Base-by-base conservation (phyloP, 495 filamentous ascomycete genomes). In the Niebla homalea region DNA sequence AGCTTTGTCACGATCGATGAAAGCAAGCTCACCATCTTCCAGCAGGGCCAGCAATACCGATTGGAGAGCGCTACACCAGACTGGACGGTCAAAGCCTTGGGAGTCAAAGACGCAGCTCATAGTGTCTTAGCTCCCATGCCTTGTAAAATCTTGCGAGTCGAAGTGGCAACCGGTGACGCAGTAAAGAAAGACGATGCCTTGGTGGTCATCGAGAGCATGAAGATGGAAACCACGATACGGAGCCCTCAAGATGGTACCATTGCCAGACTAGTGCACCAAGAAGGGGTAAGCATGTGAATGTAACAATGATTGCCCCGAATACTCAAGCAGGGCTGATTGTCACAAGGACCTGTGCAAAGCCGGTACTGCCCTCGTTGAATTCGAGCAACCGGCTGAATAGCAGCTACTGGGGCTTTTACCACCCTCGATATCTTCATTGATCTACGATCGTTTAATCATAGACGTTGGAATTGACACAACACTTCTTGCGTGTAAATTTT, bases 161-260 rank as follows among this genome's bases (percentile, higher is more conserved):
- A 89, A 62, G 85, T 90, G 48, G 65, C 77, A 48, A 87, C 83
- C 49, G 93, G 92, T 0, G 81, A 89, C 54, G 66, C 60, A 44
- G 90, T 97, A 36, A 76, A 80, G 61, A 93, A 89, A 67, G 89
- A 89, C 46, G 80, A 93, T 57, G 77, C 87, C 18, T 68, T 98
- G 53, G 87, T 97, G 38, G 89, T 98, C 1, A 94, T 98, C 60
- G 92, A 98, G 67, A 96, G 90, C 50, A 98, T 98, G 92, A 98
- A 98, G 75, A 98, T 98, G 92, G 92, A 98, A 68, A 98, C 88
- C 29, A 88, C 94, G 32, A 95, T 98, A 51, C 74, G 92, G 52
- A 89, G 85, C 55, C 92, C 92, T 11, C 80, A 88, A 43, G 80
- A 81, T 54, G 92, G 88, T 6, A 75, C 80, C 8, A 76, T 98